Conservation (phyloP, 2,329 filamentous ascomycete species). For the Phaeosphaeriaceae sp. region DNA sequence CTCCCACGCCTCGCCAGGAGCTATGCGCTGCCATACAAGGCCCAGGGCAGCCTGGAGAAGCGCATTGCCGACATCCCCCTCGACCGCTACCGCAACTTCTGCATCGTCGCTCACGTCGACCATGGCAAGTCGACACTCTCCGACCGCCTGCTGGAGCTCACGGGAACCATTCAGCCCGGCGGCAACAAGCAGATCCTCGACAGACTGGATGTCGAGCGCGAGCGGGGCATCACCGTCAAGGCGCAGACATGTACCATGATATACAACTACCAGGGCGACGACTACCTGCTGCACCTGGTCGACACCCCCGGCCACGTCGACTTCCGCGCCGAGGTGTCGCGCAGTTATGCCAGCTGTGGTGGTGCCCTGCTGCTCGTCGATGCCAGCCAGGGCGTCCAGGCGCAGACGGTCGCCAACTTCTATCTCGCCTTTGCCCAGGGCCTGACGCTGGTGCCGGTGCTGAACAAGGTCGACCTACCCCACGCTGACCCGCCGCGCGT, state of each 20-base stretch:
- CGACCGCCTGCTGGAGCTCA: conserved; percentile 90
- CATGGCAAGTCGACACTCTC: conserved; percentile 97
- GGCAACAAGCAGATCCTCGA: conserved; percentile 95
- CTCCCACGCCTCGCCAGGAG: conserved; percentile 34
- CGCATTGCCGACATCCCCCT: conserved; percentile 79
- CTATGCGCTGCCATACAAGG: conserved; percentile 49
- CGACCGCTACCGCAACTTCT: conserved; percentile 89
- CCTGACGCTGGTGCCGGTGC: conserved; percentile 83
- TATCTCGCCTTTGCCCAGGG: conserved; percentile 95
- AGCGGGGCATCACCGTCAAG: conserved; percentile 97
- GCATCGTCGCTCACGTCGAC: conserved; percentile 97
- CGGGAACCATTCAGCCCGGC: conserved; percentile 86
- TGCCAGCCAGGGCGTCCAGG: conserved; percentile 94
- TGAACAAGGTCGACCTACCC: conserved; percentile 96
- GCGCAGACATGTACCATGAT: conserved; percentile 99
- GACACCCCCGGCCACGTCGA: conserved; percentile 98
- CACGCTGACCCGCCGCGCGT: conserved; percentile 88
- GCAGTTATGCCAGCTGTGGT: conserved; percentile 95
- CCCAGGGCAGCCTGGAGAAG: conserved; percentile 64
- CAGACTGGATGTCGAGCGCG: conserved; percentile 94
- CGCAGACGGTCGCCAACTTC: conserved; percentile 98
- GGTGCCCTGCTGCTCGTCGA: conserved; percentile 90
- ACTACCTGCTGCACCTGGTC: conserved; percentile 93
- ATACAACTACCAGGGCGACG: conserved; percentile 82
- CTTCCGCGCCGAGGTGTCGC: conserved; percentile 93